Base-by-base conservation (phyloP, 2,329 filamentous ascomycete species). In the Apiospora kogelbergensis region DNA sequence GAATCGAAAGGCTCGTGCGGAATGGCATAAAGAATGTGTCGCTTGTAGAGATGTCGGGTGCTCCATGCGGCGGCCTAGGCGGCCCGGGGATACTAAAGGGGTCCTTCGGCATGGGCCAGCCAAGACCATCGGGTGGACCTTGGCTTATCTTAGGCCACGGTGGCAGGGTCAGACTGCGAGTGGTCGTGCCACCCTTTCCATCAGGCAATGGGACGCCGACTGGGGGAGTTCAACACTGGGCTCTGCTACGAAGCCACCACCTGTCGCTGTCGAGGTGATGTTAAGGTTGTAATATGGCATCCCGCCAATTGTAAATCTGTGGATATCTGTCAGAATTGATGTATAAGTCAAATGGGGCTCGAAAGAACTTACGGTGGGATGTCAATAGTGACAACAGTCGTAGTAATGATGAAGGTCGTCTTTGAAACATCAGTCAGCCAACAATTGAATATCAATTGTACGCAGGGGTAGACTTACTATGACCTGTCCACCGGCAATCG, bases 261-360 rank as follows among this genome's bases (percentile, higher is more conserved):
- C 22, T 3, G 41, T 30, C 11, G 41, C 20, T 44, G 57, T 37
- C 33, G 57, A 37, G 10, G 73, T 68, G 15, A 74, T 26, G 45
- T 74, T 76, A 24, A 72, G 65, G 33, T 74, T 75, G 44, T 70
- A 73, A 33, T 70, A 72, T 2, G 64, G 67, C 13, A 75, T 69
- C 3, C 60, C 71, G 20, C 68, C 60, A 2, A 68, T 71, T n/a
- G 65, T 68, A 3, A 60, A 13, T 6, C 53, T 13, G 20, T 37
- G 11, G 2, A 3, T n/a, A 5, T 37, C 9, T 9, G 9, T 60
- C 9, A 60, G 17, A 17, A 33, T 1, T 11, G 2, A n/a, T 37
- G 7, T 37, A 13, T 20, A 11, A 3, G 2, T 2, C 7, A 9
- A 17, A 30, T 3, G 24, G 24, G 17, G 57, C 72, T 71, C 17